Evolutionary conservation across 1,139 yeast species (phyloP), one percentile per base, ranked within the genome.

Genomic region (Lodderomyces metapsilosis): DNA sequence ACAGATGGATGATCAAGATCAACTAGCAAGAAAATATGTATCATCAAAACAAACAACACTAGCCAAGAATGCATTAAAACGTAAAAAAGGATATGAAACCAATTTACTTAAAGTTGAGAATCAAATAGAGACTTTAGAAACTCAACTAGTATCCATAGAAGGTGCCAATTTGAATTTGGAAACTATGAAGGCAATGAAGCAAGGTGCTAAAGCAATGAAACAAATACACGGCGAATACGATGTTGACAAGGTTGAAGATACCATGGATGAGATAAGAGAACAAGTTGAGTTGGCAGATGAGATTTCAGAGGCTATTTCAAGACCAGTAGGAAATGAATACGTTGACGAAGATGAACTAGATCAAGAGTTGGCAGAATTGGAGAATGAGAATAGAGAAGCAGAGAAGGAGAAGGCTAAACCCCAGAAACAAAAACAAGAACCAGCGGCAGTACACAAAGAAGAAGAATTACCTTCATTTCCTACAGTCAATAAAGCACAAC

Each of bases 231-330:
- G 91, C 49, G 96, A 91, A 57, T 83, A 92, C 74, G 86, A 91
- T 62, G 89, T 92, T 44, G 98, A 92, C 64, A 91, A 89, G 70
- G 97, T 92, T 37, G 98, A 92, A 62, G 88, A 84, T 55, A 91
- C 98, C n/a, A 92, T 92, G 98, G 98, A 92, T 61, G 96, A 91
- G 52, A 88, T 94, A 49, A 80, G 98, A 55, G 98, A 92, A 61
- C 98, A 92, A 66, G 95, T 92, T 42, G 96, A 91, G 55, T 75
- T 88, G 54, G 88, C 96, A 35, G 96, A 89, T 54, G 98, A 92
- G 68, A 89, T 92, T 44, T 84, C 95, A 40, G 97, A 92, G 46
- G 98, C 98, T 36, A 89, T 92, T 47, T 85, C 96, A 37, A 80
- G 96, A 66, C 96, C 97, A 10, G 76, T 89, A 48, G 92, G 91